Evolutionary conservation across 495 filamentous ascomycete genomes (phyloP).

Genomic region (Bacidia gigantensis): DNA sequence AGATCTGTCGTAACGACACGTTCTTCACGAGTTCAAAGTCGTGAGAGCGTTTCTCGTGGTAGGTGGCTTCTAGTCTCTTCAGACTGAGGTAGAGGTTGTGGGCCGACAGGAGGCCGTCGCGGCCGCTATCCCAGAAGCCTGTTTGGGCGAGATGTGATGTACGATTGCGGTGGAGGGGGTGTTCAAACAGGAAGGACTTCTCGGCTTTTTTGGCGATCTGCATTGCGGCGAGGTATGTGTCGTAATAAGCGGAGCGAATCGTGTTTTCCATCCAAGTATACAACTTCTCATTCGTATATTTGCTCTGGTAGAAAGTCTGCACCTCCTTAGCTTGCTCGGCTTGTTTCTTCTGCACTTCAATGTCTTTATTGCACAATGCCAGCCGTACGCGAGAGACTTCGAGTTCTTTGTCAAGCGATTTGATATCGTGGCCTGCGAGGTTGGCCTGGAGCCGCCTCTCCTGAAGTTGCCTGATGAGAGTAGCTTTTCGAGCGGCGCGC

Average conservation of each 20-base stretch:
- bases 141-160: neutral
- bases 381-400: neutral
- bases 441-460: neutral
- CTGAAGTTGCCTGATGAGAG: neutral
- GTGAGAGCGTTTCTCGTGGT: conserved; percentile 12
- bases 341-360: neutral
- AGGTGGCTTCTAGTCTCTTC: conserved; percentile 19
- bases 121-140: neutral
- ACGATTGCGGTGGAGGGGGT: neutral
- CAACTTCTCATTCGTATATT: neutral
- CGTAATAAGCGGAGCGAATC: neutral
- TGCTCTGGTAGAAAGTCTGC: neutral
- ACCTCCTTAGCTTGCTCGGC: neutral
- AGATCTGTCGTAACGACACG: conserved; percentile 22
- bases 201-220: neutral
- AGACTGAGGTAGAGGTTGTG: neutral
- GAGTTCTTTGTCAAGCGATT: neutral
- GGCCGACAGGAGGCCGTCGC: neutral
- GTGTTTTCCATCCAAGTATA: neutral
- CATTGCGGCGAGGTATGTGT: neutral
- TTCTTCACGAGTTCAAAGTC: conserved; percentile 27
- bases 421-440: neutral
- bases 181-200: neutral
- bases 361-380: neutral
- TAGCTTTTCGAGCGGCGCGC: neutral